Evolutionary conservation across 352 stramenopile genomes (phyloP).

Genomic region (Thraustochytrium aureum): DNA sequence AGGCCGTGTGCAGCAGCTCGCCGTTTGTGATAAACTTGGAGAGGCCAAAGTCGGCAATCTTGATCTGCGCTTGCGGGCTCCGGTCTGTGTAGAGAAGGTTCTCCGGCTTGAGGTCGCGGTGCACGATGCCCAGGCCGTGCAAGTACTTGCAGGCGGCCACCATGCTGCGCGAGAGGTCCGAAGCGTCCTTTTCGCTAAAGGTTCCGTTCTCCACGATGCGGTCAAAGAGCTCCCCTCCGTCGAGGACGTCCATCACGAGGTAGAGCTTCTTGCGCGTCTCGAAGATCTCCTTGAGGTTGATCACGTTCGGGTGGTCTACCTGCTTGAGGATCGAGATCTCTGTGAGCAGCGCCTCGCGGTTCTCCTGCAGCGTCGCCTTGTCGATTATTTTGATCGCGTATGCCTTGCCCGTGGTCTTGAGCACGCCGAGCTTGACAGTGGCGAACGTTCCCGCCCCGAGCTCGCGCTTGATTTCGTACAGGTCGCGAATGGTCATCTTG

Average conservation of each 20-base stretch:
- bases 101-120: conserved; percentile 95
- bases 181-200: conserved; percentile 79
- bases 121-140: conserved; percentile 63
- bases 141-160: conserved; percentile 51
- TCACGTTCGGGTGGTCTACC: conserved; percentile 51
- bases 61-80: conserved; percentile 76
- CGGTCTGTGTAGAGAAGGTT: conserved; percentile 80
- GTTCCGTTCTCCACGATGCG: conserved; percentile 76
- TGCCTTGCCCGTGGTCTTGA: conserved; percentile 42
- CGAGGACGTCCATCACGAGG: conserved; percentile 82
- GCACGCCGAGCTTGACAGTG: conserved; percentile 55
- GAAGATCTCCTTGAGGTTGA: conserved; percentile 55
- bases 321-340: conserved; percentile 56
- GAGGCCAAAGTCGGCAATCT: conserved; percentile 84
- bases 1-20: conserved; percentile 79
- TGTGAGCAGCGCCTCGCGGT: conserved; percentile 48
- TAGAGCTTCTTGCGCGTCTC: conserved; percentile 76
- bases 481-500: conserved; percentile 47
- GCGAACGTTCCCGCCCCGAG: conserved; percentile 46
- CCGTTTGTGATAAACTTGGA: conserved; percentile 74
- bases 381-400: conserved; percentile 56
- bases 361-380: conserved; percentile 51
- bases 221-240: conserved; percentile 82
- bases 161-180: conserved; percentile 69
- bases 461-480: conserved; percentile 49